Base-by-base conservation (phyloP, 1,284 basidiomycete genomes). In the Sparassis latifolia region DNA sequence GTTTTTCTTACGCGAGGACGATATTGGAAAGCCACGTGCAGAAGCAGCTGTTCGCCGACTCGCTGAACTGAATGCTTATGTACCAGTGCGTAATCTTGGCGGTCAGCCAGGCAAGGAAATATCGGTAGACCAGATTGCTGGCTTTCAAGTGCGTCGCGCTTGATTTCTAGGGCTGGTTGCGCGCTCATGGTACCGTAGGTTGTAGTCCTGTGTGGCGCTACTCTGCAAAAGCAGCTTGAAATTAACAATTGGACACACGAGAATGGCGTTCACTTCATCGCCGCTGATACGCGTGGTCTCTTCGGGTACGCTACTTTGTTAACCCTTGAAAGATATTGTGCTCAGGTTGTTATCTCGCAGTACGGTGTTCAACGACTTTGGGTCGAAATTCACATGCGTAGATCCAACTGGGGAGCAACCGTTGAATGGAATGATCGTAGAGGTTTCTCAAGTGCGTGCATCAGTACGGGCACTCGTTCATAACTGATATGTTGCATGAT, bases 341-440 rank as follows among this genome's bases (percentile, higher is more conserved):
- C 20, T 47, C 30, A 46, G 27, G n/a, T 10, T 39, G 30, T 32
- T 28, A n/a, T 27, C n/a, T 20, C 42, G 39, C 62, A 94, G 92
- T 12, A 84, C 88, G 52, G 87, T 90, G 28, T 99, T 99, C 78
- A 97, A 91, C 66, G 97, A 99, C 72, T 98, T 99, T 65, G 97
- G 97, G 4, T 71, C 84, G 41, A 89, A 92, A 66, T 99, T 99
- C 66, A 85, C 91, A 30, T 96, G 93, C 64, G 91, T 95, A 37
- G 97, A 99, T 66, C 84, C 94, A 5, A 97, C 90, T 12, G 97
- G 97, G 44, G 97, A 99, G 70, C 88, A 93, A 63, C 89, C 96
- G 7, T 75, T 97, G 50, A 80, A 82, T 5, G 97, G 97, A 33
- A 99, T 99, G 93, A 87, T 99, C 53, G 94, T 95, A 20, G 20